These are phyloP conservation scores for Volvox carteri DNA, from an alignment of 163 green algal species.

Conservation along the genomic window DNA sequence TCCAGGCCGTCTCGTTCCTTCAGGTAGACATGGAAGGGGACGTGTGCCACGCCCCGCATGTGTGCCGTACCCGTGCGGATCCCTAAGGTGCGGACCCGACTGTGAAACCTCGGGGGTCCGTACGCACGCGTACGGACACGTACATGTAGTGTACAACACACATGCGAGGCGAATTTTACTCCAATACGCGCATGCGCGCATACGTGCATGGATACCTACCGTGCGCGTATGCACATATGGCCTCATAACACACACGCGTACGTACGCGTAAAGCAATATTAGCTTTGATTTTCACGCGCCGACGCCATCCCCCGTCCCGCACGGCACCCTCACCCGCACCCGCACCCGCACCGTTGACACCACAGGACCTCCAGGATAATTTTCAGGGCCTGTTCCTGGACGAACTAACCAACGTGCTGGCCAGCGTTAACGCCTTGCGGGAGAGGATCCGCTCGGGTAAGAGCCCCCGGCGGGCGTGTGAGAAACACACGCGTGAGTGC, in stretches of 20 bases:
- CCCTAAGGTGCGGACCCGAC: no score
- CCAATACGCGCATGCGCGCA: background rate
- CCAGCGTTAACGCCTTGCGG: background rate
- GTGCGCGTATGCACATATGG: background rate
- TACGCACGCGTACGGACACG: no score
- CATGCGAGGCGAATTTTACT: background rate
- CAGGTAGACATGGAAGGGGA: no score
- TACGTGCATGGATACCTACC: background rate
- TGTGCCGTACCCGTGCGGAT: no score
- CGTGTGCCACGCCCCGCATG: no score
- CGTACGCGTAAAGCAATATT: background rate
- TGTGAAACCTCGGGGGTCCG: background rate
- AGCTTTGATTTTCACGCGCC: background rate
- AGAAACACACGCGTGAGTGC: no score
- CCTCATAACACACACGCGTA: background rate
- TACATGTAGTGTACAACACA: background rate
- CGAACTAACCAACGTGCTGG: conserved; percentile 7
- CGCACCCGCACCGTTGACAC: background rate
- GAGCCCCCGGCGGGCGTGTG: no score
- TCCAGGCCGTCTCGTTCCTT: conserved; percentile 1
- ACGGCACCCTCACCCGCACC: background rate
- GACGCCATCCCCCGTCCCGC: no score
- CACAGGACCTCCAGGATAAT: background rate
- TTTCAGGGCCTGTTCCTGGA: background rate
- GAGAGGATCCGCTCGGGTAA: conserved; percentile 17